Percentiles rank a stretch among this genome's conserved stretches.
phyloP scores from a whole-genome alignment of 768 basidiomycete species.

The Atractiella rhizophila region DNA sequence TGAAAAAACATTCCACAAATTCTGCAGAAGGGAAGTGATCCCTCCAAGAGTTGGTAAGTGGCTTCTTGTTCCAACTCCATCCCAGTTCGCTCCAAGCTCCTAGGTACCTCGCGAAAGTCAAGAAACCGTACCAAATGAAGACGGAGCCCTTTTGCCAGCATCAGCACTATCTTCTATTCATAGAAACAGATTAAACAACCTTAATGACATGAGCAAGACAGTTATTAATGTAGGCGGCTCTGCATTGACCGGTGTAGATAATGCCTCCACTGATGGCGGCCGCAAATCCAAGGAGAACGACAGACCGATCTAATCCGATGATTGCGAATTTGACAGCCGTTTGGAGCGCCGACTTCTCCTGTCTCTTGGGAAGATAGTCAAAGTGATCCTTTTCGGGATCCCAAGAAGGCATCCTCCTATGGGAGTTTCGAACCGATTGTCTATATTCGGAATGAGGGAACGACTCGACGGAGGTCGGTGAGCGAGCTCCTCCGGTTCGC shows the following conservation, averaged over 20 bases:
- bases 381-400: too few species aligned
- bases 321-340: not conserved
- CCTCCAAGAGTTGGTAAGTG: constrained; percentile 14
- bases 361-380: too few species aligned
- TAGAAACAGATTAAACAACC: too few species aligned
- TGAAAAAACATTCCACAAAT: constrained; percentile 25
- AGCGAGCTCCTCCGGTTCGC: not conserved
- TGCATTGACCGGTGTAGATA: constrained; percentile 66
- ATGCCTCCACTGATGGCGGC: constrained; percentile 45
- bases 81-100: constrained; percentile 63
- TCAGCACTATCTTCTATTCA: too few species aligned
- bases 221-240: constrained; percentile 48
- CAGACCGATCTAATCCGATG: constrained; percentile 29
- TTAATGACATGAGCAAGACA: too few species aligned
- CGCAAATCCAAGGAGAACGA: constrained; percentile 47
- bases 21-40: constrained; percentile 19
- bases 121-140: constrained; percentile 72
- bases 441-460: too few species aligned
- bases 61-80: constrained; percentile 81
- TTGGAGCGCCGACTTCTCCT: not conserved
- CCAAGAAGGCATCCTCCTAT: too few species aligned
- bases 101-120: constrained; percentile 75
- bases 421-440: too few species aligned
- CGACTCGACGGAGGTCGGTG: not conserved
- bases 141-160: constrained; percentile 72